Percentiles rank a stretch among this genome's conserved stretches.
These are phyloP conservation scores for Ceratobasidium sp. DNA, from an alignment of 1,284 basidiomycete species.

Conservation along the genomic window DNA sequence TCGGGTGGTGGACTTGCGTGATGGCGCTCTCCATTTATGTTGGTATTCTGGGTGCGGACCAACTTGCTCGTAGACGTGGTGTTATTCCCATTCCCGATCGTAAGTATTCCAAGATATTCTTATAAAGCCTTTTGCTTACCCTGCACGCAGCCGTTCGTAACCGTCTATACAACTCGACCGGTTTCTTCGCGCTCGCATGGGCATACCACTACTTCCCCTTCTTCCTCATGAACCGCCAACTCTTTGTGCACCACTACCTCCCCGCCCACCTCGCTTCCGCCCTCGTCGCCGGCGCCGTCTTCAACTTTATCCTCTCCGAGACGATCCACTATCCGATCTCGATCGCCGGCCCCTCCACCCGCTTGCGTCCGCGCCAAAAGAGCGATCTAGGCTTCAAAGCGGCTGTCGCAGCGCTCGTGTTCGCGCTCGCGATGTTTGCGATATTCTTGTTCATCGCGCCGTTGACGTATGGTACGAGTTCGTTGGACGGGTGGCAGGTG, in stretches of 20 bases:
- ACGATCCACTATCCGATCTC: conserved; percentile 95
- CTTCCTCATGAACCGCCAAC: conserved; percentile 97
- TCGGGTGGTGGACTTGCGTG: conserved; percentile 95
- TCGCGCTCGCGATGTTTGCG: conserved; percentile 71
- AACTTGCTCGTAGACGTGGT: conserved; percentile 87
- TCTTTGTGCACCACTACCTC: conserved; percentile 98
- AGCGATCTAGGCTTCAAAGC: conserved; percentile 81
- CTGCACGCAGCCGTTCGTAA: conserved; percentile 79
- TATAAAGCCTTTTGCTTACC: conserved; percentile 17
- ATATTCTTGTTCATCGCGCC: conserved; percentile 85
- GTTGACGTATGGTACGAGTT: conserved; percentile 91
- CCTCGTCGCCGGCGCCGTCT: conserved; percentile 89
- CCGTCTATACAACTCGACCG: conserved; percentile 92
- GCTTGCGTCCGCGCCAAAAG: conserved; percentile 70
- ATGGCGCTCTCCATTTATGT: conserved; percentile 88
- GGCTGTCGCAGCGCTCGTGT: conserved; percentile 66
- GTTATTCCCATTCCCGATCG: conserved; percentile 87
- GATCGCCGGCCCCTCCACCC: conserved; percentile 69
- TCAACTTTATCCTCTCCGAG: conserved; percentile 93
- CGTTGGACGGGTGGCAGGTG: conserved; percentile 84
- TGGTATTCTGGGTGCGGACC: conserved; percentile 90
- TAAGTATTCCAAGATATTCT: conserved; percentile 61
- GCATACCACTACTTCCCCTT: conserved; percentile 97
- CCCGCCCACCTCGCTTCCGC: conserved; percentile 94
- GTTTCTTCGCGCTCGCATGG: conserved; percentile 97